These are phyloP conservation scores for Hypoxylon sp. DNA, from an alignment of 2,329 filamentous ascomycete species.

Conservation along the genomic window DNA sequence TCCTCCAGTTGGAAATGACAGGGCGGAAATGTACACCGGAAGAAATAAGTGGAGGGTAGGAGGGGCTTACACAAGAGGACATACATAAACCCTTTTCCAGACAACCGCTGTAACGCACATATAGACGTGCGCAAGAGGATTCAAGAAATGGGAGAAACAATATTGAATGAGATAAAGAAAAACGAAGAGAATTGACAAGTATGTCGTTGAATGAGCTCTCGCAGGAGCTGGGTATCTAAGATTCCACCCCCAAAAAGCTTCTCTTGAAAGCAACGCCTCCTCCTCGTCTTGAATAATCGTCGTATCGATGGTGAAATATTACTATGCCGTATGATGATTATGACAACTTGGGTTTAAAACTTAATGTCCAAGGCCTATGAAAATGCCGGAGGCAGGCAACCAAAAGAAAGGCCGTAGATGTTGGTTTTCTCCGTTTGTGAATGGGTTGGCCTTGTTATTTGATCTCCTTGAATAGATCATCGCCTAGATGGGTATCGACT, in stretches of 20 bases:
- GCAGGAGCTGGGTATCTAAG: constrained; percentile 54
- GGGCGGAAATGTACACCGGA: constrained; percentile 29
- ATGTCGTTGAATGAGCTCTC: constrained; percentile 52
- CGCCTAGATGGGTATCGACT: constrained; percentile 60
- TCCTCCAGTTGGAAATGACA: constrained; percentile 20
- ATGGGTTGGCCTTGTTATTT: constrained; percentile 56
- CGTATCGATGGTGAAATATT: constrained; percentile 44
- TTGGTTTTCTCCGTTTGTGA: constrained; percentile 20
- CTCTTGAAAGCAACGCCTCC: constrained; percentile 32
- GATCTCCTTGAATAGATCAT: constrained; percentile 71
- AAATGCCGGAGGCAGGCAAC: constrained; percentile 22
- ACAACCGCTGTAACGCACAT: constrained; percentile 34
- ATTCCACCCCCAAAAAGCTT: constrained; percentile 42
- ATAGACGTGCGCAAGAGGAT: constrained; percentile 31
- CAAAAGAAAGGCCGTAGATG: constrained; percentile 32
- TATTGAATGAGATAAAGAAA: constrained; percentile 29
- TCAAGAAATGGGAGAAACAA: constrained; percentile 32
- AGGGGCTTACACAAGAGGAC: constrained; percentile 24
- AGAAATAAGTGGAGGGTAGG: constrained; percentile 22
- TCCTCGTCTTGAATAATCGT: constrained; percentile 39
- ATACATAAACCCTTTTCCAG: constrained; percentile 25
- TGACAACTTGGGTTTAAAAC: constrained; percentile 28
- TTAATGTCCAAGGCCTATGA: constrained; percentile 31
- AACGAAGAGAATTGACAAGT: constrained; percentile 46
- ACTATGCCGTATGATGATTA: constrained; percentile 41